Evolutionary conservation across 805 yeast genomes (phyloP).

Genomic region (Myxozyma neglecta): DNA sequence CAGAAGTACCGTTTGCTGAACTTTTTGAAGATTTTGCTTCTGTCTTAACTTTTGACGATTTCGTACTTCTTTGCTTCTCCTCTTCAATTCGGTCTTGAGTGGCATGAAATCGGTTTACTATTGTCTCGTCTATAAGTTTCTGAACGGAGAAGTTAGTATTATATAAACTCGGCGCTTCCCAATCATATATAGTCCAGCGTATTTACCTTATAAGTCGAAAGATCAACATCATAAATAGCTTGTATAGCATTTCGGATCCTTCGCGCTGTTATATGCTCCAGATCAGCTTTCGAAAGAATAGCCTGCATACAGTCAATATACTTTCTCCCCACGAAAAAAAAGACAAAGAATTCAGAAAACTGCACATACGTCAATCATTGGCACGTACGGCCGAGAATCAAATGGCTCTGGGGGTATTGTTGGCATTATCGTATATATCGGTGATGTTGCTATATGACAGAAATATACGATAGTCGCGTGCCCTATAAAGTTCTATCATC

Average conservation of each 20-base stretch:
- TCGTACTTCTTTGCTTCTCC: not conserved
- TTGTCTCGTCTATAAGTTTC: slow-evolving; percentile 59
- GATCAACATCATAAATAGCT: slow-evolving; percentile 60
- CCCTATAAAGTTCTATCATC: too few relatives aligned
- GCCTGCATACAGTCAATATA: slow-evolving; percentile 48
- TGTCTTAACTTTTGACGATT: not conserved
- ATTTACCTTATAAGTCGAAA: slow-evolving; percentile 45
- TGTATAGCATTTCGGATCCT: slow-evolving; percentile 71
- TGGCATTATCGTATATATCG: slow-evolving; percentile 1
- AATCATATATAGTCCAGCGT: not conserved
- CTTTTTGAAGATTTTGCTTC: not conserved
- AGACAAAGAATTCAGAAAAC: not conserved
- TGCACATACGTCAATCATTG: slow-evolving; percentile 14
- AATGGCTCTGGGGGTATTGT: slow-evolving; percentile 13
- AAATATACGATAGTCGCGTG: not conserved
- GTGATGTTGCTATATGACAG: not conserved
- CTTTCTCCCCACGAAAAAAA: not conserved
- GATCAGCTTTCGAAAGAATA: slow-evolving; percentile 66
- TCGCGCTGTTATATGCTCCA: slow-evolving; percentile 69
- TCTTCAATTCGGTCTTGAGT: slow-evolving; percentile 46
- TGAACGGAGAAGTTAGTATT: slow-evolving; percentile 34
- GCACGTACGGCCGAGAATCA: slow-evolving; percentile 13
- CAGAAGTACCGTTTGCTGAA: not conserved
- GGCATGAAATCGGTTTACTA: slow-evolving; percentile 57
- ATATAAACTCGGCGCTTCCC: not conserved